These are phyloP conservation scores for Styphnolobium japonicum DNA, from an alignment of 306 rosid species.

Conservation along the genomic window DNA sequence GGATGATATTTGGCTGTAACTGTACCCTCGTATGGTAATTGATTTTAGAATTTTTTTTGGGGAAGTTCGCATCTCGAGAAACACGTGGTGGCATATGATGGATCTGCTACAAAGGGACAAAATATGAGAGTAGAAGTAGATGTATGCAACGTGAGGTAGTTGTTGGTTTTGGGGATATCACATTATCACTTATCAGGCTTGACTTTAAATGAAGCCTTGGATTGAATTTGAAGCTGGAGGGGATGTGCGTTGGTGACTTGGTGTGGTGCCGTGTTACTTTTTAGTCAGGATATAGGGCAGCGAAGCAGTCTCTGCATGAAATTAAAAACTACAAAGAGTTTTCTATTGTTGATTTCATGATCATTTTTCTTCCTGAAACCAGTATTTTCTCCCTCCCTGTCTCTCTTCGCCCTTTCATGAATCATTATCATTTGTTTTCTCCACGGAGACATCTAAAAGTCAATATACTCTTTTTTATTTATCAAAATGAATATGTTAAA, in stretches of 20 bases:
- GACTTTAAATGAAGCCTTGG: not conserved
- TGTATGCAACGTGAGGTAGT: constrained; percentile 24
- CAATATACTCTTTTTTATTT: too few species aligned
- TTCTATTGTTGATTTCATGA: too few species aligned
- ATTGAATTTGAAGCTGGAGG: not conserved
- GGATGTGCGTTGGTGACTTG: not conserved
- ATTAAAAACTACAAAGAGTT: too few species aligned
- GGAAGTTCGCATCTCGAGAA: constrained; percentile 28
- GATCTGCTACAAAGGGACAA: constrained; percentile 33
- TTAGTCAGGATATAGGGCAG: too few species aligned
- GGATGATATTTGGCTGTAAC: not conserved
- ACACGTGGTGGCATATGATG: constrained; percentile 30
- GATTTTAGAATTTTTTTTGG: not conserved
- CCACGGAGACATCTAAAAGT: too few species aligned
- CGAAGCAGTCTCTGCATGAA: too few species aligned
- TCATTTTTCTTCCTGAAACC: too few species aligned
- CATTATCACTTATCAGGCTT: too few species aligned
- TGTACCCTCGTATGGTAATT: not conserved
- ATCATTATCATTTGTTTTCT: not conserved
- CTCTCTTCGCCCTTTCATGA: not conserved
- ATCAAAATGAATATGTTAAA: too few species aligned
- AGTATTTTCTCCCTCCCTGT: not conserved
- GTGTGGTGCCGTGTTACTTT: too few species aligned
- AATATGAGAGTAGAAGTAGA: constrained; percentile 14
- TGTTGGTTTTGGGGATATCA: constrained; percentile 21